phyloP scores from a whole-genome alignment of 306 rosid species.

The Carpinus viminea region DNA sequence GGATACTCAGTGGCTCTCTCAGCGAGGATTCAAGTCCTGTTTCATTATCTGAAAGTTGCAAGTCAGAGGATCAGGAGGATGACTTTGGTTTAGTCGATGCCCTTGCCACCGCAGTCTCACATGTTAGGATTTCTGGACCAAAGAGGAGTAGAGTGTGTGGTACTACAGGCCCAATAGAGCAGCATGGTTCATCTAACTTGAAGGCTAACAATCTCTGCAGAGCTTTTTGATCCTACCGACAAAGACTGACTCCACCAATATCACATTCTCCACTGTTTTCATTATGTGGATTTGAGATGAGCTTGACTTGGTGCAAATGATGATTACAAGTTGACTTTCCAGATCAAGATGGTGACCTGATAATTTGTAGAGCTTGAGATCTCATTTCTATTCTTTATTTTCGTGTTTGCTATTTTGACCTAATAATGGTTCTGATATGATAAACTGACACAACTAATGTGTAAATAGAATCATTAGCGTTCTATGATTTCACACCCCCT shows the following conservation, averaged over 20 bases:
- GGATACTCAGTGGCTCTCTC: slow-evolving; percentile 40
- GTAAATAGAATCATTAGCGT: slow-evolving; percentile 61
- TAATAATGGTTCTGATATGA: slow-evolving; percentile 51
- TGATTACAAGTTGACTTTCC: slow-evolving; percentile 44
- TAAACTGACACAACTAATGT: slow-evolving; percentile 49
- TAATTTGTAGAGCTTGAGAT: slow-evolving; percentile 31
- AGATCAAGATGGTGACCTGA: slow-evolving; percentile 32
- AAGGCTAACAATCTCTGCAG: slow-evolving; percentile 93
- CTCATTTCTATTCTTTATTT: slow-evolving; percentile 33
- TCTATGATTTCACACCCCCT: slow-evolving; percentile 13
- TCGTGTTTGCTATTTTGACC: slow-evolving; percentile 36
- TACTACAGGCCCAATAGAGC: slow-evolving; percentile 85
- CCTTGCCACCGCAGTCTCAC: slow-evolving; percentile 89
- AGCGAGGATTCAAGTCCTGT: slow-evolving; percentile 36
- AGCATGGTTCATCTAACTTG: slow-evolving; percentile 96
- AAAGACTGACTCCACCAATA: slow-evolving; percentile 36
- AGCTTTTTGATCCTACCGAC: slow-evolving; percentile 85
- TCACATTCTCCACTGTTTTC: slow-evolving; percentile 44
- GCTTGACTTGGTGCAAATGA: slow-evolving; percentile 39
- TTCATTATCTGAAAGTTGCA: slow-evolving; percentile 68
- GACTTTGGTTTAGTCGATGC: slow-evolving; percentile 75
- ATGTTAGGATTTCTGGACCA: slow-evolving; percentile 90
- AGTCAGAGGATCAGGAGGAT: slow-evolving; percentile 66
- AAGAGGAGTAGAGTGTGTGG: slow-evolving; percentile 84
- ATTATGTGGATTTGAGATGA: slow-evolving; percentile 43